Base-by-base conservation (phyloP, 1,284 basidiomycete species). In the Apiotrichum mycotoxinovorans region DNA sequence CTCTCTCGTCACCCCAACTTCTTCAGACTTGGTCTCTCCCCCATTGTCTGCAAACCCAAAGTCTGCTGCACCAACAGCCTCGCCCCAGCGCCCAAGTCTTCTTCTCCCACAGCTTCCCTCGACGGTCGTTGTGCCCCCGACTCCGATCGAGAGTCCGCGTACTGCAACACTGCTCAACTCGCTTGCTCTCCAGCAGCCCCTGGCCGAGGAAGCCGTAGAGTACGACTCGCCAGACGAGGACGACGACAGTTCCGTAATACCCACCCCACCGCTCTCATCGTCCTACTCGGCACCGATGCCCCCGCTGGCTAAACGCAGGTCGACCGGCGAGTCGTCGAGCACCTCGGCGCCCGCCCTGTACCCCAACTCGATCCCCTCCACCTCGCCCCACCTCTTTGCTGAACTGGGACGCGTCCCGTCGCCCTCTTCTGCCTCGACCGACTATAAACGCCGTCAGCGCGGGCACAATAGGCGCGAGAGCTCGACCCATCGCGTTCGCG, bases 401-500 rank as follows among this genome's bases (percentile, higher is more conserved):
- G 37, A 40, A 15, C 30, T 33, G 7, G 43, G 43, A 12, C 56
- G 52, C 27, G 43, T 47, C 34, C 53, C 54, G 20, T 52, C 47
- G 22, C 51, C 52, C 27, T 53, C 37, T 14, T 42, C 52, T 43
- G 23, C 52, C 9, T 53, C 22, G 26, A 11, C 17, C 37, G 23
- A 18, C 11, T 47, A 22, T 18, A 27, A 23, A 23, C 38, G 25
- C 9, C 44, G 41, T 14, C 14, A 17, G 12, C 25, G 22, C 18
- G 11, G 5, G 17, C 26, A 42, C 38, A 68, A 73, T 52, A 49
- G 72, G 11, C 66, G 73, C n/a, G 63, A 66, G 23, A 71, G 66
- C 52, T 73, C 70, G 18, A 67, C 69, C 1, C 73, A 74, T 56
- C 59, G 68, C 23, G 77, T 78, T 5, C 66, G 68, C 37, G 77